These are phyloP conservation scores for Lindgomyces ingoldianus DNA, from an alignment of 495 filamentous ascomycete genomes.

Conservation along the genomic window DNA sequence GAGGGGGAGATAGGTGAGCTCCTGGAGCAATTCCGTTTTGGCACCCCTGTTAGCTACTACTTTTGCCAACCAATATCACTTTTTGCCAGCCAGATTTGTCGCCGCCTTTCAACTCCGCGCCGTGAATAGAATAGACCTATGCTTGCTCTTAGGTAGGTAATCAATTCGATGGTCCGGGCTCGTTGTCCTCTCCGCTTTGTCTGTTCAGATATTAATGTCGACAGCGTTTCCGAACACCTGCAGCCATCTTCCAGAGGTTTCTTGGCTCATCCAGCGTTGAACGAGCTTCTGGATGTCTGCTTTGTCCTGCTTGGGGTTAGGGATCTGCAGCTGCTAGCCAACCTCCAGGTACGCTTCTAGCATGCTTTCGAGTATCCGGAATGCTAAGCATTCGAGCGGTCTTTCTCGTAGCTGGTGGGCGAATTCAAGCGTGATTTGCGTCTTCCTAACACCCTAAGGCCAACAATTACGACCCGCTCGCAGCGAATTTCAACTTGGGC, in stretches of 20 bases:
- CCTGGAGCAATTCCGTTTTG: constrained; percentile 16
- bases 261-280: constrained; percentile 8
- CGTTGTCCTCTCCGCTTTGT: not conserved
- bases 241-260: constrained; percentile 19
- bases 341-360: constrained; percentile 20
- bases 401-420: constrained; percentile 14
- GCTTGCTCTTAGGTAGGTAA: constrained; percentile 28
- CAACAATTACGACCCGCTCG: constrained; percentile 6
- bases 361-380: constrained; percentile 30
- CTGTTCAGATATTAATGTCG: constrained; percentile 25
- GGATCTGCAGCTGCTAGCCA: constrained; percentile 8
- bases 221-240: constrained; percentile 36
- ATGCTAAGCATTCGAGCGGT: constrained; percentile 15
- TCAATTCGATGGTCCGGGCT: constrained; percentile 7
- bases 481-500: not conserved
- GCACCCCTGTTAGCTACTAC: constrained; percentile 7
- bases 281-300: constrained; percentile 19
- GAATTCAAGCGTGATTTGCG: constrained; percentile 29
- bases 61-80: constrained; percentile 32
- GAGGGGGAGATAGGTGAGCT: constrained; percentile 38
- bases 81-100: constrained; percentile 7
- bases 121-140: constrained; percentile 37
- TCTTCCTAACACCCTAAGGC: constrained; percentile 22
- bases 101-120: constrained; percentile 30
- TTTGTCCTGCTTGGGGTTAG: constrained; percentile 10